Base-by-base conservation (phyloP, 2,329 filamentous ascomycete genomes). In the Verticillium nubilum region DNA sequence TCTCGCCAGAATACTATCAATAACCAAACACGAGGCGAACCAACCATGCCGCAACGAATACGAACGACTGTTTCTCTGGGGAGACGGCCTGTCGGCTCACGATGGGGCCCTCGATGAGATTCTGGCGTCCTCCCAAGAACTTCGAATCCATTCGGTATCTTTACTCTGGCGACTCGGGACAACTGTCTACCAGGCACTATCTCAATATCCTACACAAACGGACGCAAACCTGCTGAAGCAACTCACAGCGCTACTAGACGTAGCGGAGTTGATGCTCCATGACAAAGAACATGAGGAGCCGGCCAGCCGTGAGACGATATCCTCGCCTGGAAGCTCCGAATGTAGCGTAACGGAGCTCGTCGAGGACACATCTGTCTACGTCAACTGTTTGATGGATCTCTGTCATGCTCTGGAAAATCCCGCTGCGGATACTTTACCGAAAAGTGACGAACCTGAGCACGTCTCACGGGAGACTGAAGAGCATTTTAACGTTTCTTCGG, bases 351-450 rank as follows among this genome's bases (percentile, higher is more conserved):
- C 54, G 19, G 54, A 56, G 54, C 27, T 56, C 25, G 17, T 56
- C 7, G 54, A 56, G 15, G 54, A 56, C 17, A 56, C 37, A 6
- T 23, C 27, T 17, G 4, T 53, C 29, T 60, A 58, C 31, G 25
- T 59, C 28, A 57, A 59, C 54, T 61, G 60, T 29, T 53, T 61
- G 5, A 27, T 61, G 25, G 60, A 61, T 29, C 29, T 61, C 3
- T 59, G 33, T 9, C 47, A 52, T 5, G 17, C 35, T 9, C n/a
- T 61, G 23, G 60, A 61, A 7, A 59, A 56, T 15, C 60, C 57
- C 19, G 60, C 57, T n/a, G 6, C 52, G n/a, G 60, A 61, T 19
- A 13, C 56, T 12, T 9, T 27, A 2, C 9, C 27, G 23, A 33
- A 54, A 29, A 4, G 15, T 15, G 4, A 12, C 19, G 15, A 56